These are phyloP conservation scores for Eugenia klotzschiana DNA, from an alignment of 441 rosid species.

Conservation along the genomic window DNA sequence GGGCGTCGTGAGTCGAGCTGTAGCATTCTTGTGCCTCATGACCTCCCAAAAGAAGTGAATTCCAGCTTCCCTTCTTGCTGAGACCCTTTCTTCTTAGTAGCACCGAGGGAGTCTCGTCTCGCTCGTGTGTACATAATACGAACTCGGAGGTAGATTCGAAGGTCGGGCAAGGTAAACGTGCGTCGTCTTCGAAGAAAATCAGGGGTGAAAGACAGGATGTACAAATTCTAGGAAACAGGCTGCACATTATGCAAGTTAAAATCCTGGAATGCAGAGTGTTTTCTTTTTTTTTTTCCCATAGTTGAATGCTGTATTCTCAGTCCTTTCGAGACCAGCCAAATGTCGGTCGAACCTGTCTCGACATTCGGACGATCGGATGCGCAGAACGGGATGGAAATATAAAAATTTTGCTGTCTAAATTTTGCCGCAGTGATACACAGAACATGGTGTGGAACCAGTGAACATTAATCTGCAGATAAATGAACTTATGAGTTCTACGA, in stretches of 20 bases:
- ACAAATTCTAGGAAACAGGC: background rate
- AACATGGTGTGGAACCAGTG: background rate
- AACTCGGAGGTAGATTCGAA: background rate
- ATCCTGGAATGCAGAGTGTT: background rate
- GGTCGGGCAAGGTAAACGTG: background rate
- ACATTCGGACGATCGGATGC: background rate
- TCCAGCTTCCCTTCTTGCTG: background rate
- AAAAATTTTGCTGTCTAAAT: background rate
- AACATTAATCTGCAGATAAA: background rate
- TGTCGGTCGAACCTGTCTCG: background rate
- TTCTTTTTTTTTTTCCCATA: background rate
- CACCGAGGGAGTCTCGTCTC: background rate
- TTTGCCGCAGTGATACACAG: background rate
- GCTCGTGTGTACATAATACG: background rate
- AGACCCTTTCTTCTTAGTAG: background rate
- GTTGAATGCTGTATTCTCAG: background rate
- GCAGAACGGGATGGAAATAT: background rate
- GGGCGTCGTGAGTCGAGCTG: constrained; percentile 23
- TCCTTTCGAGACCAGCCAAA: background rate
- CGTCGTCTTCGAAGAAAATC: background rate
- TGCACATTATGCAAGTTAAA: background rate
- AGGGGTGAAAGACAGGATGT: background rate
- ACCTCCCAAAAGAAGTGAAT: constrained; percentile 28
- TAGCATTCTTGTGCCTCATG: constrained; percentile 30
- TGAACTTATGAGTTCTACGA: background rate